Conservation (phyloP, 768 basidiomycete genomes). For the Tylopilus balloui region DNA sequence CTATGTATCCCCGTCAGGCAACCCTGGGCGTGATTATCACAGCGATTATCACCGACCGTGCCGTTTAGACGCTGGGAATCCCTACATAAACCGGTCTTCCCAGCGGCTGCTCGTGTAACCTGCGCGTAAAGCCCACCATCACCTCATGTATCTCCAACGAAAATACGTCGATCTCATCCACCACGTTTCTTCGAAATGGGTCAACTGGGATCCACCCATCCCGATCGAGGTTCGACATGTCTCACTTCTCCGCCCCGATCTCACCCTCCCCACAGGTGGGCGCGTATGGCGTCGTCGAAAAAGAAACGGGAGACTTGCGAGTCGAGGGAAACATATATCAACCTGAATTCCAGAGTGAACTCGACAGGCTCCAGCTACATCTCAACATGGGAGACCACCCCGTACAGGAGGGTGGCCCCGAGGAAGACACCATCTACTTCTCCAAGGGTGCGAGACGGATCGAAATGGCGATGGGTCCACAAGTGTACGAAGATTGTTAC, state of each 20-base stretch:
- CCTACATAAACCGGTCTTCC: too few species aligned
- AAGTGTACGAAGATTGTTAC: conserved; percentile 26
- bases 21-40: too few species aligned
- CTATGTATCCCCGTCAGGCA: too few species aligned
- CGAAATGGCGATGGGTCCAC: conserved; percentile 10
- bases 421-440: conserved; percentile 22
- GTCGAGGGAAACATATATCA: conserved; percentile 34
- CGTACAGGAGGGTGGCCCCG: conserved; percentile 11
- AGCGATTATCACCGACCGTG: too few species aligned
- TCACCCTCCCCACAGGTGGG: conserved; percentile 27
- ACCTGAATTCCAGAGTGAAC: conserved; percentile 9
- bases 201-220: conserved; percentile 36
- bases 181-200: conserved; percentile 33
- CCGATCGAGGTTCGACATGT: conserved; percentile 26
- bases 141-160: conserved; percentile 15
- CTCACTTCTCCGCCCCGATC: not conserved
- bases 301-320: conserved; percentile 27
- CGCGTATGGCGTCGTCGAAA: conserved; percentile 30
- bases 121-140: too few species aligned
- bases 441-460: conserved; percentile 20
- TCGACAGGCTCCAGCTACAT: conserved; percentile 1
- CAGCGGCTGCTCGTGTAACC: not conserved
- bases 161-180: conserved; percentile 37
- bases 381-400: conserved; percentile 15
- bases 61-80: too few species aligned